A percentile compares a stretch with the other conserved stretches of the same genome.
phyloP scores from a whole-genome alignment of 129 eudicot species.

The Saposhnikovia divaricata region DNA sequence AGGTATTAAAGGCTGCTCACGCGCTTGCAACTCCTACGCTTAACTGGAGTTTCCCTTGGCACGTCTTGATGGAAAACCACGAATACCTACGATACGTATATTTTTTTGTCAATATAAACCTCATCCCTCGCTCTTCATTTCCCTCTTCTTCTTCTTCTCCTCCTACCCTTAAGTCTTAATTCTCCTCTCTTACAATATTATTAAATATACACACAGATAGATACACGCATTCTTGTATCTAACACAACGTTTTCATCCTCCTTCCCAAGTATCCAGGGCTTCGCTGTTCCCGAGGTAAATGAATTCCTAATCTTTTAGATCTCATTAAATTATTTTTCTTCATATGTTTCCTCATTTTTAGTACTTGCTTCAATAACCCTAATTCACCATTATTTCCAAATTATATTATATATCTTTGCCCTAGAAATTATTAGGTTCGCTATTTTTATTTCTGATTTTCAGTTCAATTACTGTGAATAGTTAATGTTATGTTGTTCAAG shows the following conservation, averaged over 20 bases:
- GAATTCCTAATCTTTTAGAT: not conserved
- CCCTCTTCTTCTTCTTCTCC: not conserved
- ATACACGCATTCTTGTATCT: not conserved
- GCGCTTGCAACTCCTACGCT: not conserved
- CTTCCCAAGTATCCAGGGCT: constrained; percentile 19
- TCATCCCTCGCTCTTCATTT: not conserved
- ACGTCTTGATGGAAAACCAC: too few relatives aligned
- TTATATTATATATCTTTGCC: too few relatives aligned
- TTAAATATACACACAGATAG: not conserved
- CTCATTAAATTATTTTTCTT: not conserved
- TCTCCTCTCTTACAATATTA: too few relatives aligned
- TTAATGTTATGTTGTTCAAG: too few relatives aligned
- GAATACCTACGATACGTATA: not conserved
- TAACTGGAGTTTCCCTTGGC: too few relatives aligned
- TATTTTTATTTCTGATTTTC: too few relatives aligned
- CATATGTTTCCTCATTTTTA: too few relatives aligned
- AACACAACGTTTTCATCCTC: not conserved
- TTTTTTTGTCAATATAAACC: not conserved
- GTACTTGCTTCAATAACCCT: too few relatives aligned
- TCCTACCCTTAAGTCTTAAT: not conserved
- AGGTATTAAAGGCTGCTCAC: not conserved
- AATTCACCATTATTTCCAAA: too few relatives aligned
- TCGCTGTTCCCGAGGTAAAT: not conserved
- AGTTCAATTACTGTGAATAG: too few relatives aligned
- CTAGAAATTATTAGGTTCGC: too few relatives aligned